phyloP scores from a whole-genome alignment of 2,329 filamentous ascomycete species.

The Cladosporium colombiae region DNA sequence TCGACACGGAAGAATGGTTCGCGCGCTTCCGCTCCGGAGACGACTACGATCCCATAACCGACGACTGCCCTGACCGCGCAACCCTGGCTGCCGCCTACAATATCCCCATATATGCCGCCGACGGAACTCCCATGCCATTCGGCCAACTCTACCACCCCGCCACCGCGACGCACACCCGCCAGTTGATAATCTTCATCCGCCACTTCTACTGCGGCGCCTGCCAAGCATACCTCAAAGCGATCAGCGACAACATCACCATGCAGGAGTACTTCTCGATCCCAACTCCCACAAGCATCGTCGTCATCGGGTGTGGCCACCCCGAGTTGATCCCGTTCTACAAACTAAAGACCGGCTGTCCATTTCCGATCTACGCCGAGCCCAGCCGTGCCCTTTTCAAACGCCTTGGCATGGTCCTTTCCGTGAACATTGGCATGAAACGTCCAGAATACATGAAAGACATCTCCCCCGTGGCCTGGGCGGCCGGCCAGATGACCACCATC shows the following conservation, averaged over 20 bases:
- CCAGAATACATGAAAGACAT: slow-evolving; percentile 43
- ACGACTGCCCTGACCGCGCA: slow-evolving; percentile 37
- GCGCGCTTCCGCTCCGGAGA: slow-evolving; percentile 36
- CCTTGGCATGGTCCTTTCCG: slow-evolving; percentile 37
- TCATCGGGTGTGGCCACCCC: slow-evolving; percentile 42
- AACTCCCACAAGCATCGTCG: slow-evolving; percentile 39
- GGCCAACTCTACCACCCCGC: slow-evolving; percentile 62
- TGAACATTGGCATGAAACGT: slow-evolving; percentile 35
- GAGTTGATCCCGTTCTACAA: slow-evolving; percentile 41
- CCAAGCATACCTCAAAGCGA: slow-evolving; percentile 40
- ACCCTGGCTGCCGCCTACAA: slow-evolving; percentile 37
- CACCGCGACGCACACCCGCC: slow-evolving; percentile 38
- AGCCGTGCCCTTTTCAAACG: slow-evolving; percentile 38
- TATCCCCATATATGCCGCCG: slow-evolving; percentile 58
- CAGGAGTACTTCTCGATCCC: slow-evolving; percentile 40
- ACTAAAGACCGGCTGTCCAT: slow-evolving; percentile 38
- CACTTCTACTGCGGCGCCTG: slow-evolving; percentile 47
- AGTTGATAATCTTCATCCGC: slow-evolving; percentile 44
- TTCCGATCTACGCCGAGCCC: slow-evolving; percentile 42
- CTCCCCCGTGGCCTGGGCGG: slow-evolving; percentile 32
- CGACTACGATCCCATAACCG: slow-evolving; percentile 30
- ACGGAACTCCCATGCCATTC: slow-evolving; percentile 63
- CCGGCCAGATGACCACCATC: slow-evolving; percentile 36
- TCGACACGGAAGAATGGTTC: slow-evolving; percentile 38
- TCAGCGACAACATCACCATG: slow-evolving; percentile 38